These are phyloP conservation scores for Debaryomyces subglobosus DNA, from an alignment of 1,139 yeast genomes.

Conservation along the genomic window DNA sequence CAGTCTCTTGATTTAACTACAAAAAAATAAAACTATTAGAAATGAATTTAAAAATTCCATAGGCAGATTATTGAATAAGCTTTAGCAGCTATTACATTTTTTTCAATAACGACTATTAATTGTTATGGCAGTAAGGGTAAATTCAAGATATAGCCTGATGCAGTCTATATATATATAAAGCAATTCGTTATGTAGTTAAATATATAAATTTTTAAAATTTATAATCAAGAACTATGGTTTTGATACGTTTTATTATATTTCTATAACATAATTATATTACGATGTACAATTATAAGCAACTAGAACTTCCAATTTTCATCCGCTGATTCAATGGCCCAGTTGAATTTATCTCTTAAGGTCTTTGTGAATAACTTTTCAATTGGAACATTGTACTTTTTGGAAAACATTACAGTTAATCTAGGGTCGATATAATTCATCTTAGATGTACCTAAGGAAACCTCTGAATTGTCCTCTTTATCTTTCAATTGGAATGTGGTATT, in stretches of 20 bases:
- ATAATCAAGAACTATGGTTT: too few species aligned
- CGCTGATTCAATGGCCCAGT: slow-evolving; percentile 93
- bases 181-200: too few species aligned
- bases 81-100: too few species aligned
- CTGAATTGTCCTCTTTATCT: slow-evolving; percentile 92
- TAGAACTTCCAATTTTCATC: slow-evolving; percentile 87
- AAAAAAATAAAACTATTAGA: neutral
- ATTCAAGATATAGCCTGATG: too few species aligned
- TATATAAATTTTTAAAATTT: too few species aligned
- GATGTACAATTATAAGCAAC: neutral
- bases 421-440: slow-evolving; percentile 97
- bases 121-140: too few species aligned
- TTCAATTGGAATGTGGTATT: slow-evolving; percentile 74
- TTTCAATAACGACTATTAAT: too few species aligned
- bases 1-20: neutral
- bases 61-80: too few species aligned
- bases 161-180: too few species aligned
- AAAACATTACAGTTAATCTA: slow-evolving; percentile 84
- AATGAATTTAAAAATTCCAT: too few species aligned
- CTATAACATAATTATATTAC: neutral
- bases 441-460: slow-evolving; percentile 90
- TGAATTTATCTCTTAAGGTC: slow-evolving; percentile 87
- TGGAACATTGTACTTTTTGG: slow-evolving; percentile 85
- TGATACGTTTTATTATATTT: neutral
- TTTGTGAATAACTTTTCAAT: slow-evolving; percentile 90